These are phyloP conservation scores for Mycena amicta DNA, from an alignment of 768 basidiomycete genomes.

Conservation along the genomic window DNA sequence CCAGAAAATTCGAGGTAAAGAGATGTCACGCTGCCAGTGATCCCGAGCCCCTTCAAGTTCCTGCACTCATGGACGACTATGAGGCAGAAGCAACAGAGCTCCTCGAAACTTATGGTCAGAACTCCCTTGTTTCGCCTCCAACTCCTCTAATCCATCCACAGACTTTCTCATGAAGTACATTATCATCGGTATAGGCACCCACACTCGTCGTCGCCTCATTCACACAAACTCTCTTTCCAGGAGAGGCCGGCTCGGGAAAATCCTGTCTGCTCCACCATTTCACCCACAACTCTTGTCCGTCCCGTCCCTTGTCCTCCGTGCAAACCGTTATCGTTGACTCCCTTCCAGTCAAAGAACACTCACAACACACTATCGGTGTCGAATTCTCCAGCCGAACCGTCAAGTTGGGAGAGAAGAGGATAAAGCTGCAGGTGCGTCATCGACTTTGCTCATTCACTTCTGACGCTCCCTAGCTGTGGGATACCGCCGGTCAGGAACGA, in stretches of 20 bases:
- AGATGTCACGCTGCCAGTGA: no score
- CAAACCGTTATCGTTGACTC: slow-evolving; percentile 11
- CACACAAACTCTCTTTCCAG: slow-evolving; percentile 42
- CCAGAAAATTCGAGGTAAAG: no score
- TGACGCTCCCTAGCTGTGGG: slow-evolving; percentile 72
- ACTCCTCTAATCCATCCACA: slow-evolving; percentile 35
- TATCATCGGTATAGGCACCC: slow-evolving; percentile 91
- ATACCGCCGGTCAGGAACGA: slow-evolving; percentile 95
- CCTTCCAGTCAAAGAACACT: slow-evolving; percentile 87
- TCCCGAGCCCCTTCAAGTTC: no score
- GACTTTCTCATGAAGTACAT: slow-evolving; percentile 99
- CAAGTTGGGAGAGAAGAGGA: slow-evolving; percentile 89
- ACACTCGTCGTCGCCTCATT: slow-evolving; percentile 7
- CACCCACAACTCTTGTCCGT: slow-evolving; percentile 91
- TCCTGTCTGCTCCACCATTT: slow-evolving; percentile 96
- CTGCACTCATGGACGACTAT: slow-evolving; percentile 44
- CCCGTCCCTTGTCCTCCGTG: slow-evolving; percentile 5
- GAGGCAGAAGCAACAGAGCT: slow-evolving; percentile 88
- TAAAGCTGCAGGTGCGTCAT: slow-evolving; percentile 84
- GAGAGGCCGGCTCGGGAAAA: slow-evolving; percentile 97
- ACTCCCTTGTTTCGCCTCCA: slow-evolving; percentile 2
- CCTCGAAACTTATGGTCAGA: slow-evolving; percentile 88
- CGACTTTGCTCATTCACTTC: slow-evolving; percentile 18
- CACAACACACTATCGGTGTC: slow-evolving; percentile 97
- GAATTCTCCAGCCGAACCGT: slow-evolving; percentile 96